These are phyloP conservation scores for Metschnikowia borealis DNA, from an alignment of 805 yeast genomes.

Conservation along the genomic window DNA sequence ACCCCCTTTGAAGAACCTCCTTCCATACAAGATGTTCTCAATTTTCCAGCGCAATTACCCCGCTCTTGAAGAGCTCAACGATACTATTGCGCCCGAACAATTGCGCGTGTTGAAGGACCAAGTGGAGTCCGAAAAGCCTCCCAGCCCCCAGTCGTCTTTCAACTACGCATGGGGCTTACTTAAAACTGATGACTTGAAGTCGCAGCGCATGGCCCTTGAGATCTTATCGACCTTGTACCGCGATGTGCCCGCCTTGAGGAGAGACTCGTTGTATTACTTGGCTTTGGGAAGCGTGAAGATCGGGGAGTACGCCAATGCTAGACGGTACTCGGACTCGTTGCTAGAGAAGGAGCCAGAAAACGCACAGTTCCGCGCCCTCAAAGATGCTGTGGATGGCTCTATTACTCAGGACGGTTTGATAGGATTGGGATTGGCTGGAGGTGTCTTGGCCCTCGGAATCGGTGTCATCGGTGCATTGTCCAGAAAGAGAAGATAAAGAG, in stretches of 20 bases:
- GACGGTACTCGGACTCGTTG: slow-evolving; percentile 77
- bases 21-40: slow-evolving; percentile 2
- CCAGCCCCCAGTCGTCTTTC: slow-evolving; percentile 79
- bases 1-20: not conserved
- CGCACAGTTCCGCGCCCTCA: slow-evolving; percentile 67
- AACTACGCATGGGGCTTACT: slow-evolving; percentile 96
- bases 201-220: slow-evolving; percentile 76
- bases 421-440: slow-evolving; percentile 85
- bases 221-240: slow-evolving; percentile 67
- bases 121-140: slow-evolving; percentile 78
- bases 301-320: slow-evolving; percentile 82
- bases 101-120: slow-evolving; percentile 72
- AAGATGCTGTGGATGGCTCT: slow-evolving; percentile 75
- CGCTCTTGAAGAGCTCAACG: slow-evolving; percentile 39
- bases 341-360: slow-evolving; percentile 80
- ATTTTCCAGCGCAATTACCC: slow-evolving; percentile 21
- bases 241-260: slow-evolving; percentile 74
- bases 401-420: slow-evolving; percentile 83
- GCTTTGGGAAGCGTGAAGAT: slow-evolving; percentile 84
- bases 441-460: slow-evolving; percentile 80
- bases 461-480: slow-evolving; percentile 46
- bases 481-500: not conserved
- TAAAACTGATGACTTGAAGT: slow-evolving; percentile 57
- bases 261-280: slow-evolving; percentile 86
- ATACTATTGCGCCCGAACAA: slow-evolving; percentile 68